phyloP scores from a whole-genome alignment of 305 asterid genomes.

The Solanum hybrid region DNA sequence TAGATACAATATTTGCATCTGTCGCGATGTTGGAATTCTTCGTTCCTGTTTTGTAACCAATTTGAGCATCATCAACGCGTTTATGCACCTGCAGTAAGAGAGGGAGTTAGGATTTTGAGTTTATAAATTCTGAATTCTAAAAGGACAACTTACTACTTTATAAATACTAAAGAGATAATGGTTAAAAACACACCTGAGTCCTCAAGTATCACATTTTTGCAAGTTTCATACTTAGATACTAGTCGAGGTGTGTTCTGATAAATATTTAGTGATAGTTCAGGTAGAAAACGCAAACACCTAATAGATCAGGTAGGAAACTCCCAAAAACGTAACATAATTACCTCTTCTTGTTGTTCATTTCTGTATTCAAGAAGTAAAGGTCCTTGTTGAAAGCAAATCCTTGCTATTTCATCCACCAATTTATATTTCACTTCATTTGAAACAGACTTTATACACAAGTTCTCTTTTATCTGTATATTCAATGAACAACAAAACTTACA shows the following conservation, averaged over 20 bases:
- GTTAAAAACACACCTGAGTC: background rate
- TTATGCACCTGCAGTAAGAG: background rate
- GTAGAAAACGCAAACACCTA: background rate
- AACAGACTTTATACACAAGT: conserved; percentile 21
- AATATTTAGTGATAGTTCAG: background rate
- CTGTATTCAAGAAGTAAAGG: conserved; percentile 52
- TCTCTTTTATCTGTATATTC: conserved; percentile 41
- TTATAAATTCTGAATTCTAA: background rate
- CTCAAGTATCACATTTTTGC: background rate
- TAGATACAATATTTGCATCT: background rate
- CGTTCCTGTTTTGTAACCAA: background rate
- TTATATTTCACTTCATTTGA: conserved; percentile 48
- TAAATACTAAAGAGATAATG: background rate
- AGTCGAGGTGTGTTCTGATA: background rate
- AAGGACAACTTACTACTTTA: background rate
- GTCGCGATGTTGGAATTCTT: background rate
- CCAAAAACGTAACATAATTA: background rate
- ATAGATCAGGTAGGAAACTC: background rate
- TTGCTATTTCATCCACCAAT: conserved; percentile 46
- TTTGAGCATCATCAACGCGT: background rate
- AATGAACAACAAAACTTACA: background rate
- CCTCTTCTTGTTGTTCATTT: conserved; percentile 20
- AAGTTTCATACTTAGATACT: background rate
- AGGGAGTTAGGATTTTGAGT: background rate
- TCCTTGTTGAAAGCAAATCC: conserved; percentile 24